These are phyloP conservation scores for Solanum hybrid DNA, from an alignment of 305 asterid genomes.

Conservation along the genomic window DNA sequence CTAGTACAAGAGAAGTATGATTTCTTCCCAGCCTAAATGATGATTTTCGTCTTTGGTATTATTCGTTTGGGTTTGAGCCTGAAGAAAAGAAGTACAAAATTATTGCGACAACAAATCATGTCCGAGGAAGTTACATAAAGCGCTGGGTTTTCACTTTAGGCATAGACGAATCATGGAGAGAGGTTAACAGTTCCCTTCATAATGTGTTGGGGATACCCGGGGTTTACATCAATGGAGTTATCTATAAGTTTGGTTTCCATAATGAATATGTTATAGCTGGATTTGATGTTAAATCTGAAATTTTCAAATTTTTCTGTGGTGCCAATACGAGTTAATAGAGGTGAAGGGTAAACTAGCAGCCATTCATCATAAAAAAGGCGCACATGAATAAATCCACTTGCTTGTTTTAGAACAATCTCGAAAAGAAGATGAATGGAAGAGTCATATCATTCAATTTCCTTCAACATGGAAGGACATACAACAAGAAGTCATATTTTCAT, in stretches of 20 bases:
- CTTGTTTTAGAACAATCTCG: not conserved
- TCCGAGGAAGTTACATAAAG: not conserved
- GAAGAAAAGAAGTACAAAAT: not conserved
- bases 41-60: too few species aligned
- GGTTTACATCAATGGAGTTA: not conserved
- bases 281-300: not conserved
- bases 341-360: not conserved
- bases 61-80: not conserved
- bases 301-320: not conserved
- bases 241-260: not conserved
- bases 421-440: not conserved
- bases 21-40: not conserved
- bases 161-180: not conserved
- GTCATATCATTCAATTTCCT: not conserved
- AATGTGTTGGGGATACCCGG: too few species aligned
- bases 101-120: too few species aligned
- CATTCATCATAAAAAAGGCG: not conserved
- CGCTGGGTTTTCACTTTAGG: not conserved
- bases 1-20: not conserved
- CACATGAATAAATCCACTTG: not conserved
- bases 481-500: not conserved
- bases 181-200: not conserved
- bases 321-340: not conserved
- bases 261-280: not conserved
- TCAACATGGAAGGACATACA: not conserved